A percentile compares a stretch with the other conserved stretches of the same genome.
phyloP scores from a whole-genome alignment of 2,329 filamentous ascomycete species.

The Cadophora malorum region DNA sequence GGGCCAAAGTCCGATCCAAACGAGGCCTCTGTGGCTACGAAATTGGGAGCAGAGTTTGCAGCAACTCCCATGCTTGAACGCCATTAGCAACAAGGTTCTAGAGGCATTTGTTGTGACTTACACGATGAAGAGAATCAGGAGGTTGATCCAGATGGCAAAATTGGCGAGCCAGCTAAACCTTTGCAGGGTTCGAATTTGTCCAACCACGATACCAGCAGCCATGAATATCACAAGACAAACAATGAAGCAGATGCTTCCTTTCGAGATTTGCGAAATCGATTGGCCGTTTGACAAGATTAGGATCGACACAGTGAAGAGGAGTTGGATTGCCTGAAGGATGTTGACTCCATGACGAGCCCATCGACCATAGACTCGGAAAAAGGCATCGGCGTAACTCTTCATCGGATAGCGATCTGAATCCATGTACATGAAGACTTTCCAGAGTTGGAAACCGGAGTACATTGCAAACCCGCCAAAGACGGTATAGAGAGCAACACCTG shows the following conservation, averaged over 20 bases:
- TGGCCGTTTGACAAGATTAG: slow-evolving; percentile 61
- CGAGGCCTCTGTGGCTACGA: slow-evolving; percentile 45
- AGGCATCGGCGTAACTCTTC: slow-evolving; percentile 45
- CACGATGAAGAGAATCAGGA: slow-evolving; percentile 59
- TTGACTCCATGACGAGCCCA: slow-evolving; percentile 55
- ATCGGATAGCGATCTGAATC: slow-evolving; percentile 40
- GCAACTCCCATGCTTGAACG: slow-evolving; percentile 54
- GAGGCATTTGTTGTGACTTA: slow-evolving; percentile 28
- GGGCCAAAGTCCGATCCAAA: slow-evolving; percentile 43
- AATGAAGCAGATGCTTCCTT: slow-evolving; percentile 57
- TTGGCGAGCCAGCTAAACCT: slow-evolving; percentile 62
- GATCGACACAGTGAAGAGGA: slow-evolving; percentile 58
- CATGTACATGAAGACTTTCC: slow-evolving; percentile 36
- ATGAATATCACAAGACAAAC: slow-evolving; percentile 59
- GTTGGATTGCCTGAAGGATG: slow-evolving; percentile 54
- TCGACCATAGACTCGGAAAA: slow-evolving; percentile 54
- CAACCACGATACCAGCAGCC: slow-evolving; percentile 57
- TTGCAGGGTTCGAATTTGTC: slow-evolving; percentile 62
- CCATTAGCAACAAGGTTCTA: slow-evolving; percentile 13
- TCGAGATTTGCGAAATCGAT: slow-evolving; percentile 59
- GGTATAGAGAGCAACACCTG: slow-evolving; percentile 38
- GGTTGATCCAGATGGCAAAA: slow-evolving; percentile 60
- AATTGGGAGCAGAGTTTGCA: slow-evolving; percentile 57
- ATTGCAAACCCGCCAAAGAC: slow-evolving; percentile 38
- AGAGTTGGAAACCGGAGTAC: slow-evolving; percentile 41